A percentile compares a stretch with the other conserved stretches of the same genome.
Evolutionary conservation across 1,284 basidiomycete species (phyloP).

Genomic region (Blastosporella zonata): DNA sequence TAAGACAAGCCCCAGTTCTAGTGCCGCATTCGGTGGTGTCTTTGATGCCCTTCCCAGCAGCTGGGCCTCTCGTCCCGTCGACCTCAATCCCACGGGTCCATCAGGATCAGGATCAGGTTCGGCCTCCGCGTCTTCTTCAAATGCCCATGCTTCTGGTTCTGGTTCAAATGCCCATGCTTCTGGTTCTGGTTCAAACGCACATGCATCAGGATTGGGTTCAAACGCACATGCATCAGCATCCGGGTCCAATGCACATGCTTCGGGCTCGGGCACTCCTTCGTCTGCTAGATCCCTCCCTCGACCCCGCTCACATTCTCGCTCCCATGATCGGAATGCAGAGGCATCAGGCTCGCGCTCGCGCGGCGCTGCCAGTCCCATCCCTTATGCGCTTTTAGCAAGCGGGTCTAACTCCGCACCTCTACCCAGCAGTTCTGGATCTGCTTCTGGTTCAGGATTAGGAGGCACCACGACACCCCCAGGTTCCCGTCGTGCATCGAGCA

Average conservation of each 20-base stretch:
- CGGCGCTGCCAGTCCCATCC: constrained; percentile 8
- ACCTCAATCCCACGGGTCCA: constrained; percentile 19
- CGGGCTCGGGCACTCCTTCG: background rate
- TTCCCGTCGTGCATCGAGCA: constrained; percentile 2
- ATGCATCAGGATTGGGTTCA: constrained; percentile 1
- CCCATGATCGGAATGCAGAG: constrained; percentile 9
- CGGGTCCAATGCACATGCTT: background rate
- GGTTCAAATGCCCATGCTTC: background rate
- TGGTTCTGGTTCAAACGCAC: background rate
- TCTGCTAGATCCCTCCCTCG: constrained; percentile 3
- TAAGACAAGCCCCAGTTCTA: constrained; percentile 25
- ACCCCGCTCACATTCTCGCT: constrained; percentile 15
- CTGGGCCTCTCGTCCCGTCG: constrained; percentile 28
- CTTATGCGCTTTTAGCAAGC: constrained; percentile 3
- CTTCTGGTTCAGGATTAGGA: background rate
- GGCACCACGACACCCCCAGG: background rate
- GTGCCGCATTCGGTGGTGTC: constrained; percentile 8
- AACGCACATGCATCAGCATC: constrained; percentile 1
- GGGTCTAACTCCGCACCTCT: constrained; percentile 6
- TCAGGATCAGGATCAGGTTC: background rate
- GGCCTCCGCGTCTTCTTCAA: background rate
- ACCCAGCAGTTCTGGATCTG: constrained; percentile 2
- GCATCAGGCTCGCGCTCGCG: constrained; percentile 2
- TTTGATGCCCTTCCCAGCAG: constrained; percentile 27
- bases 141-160: constrained; percentile 3